Evolutionary conservation across 257 asterid species (phyloP).

Genomic region (Lycium ferocissimum): DNA sequence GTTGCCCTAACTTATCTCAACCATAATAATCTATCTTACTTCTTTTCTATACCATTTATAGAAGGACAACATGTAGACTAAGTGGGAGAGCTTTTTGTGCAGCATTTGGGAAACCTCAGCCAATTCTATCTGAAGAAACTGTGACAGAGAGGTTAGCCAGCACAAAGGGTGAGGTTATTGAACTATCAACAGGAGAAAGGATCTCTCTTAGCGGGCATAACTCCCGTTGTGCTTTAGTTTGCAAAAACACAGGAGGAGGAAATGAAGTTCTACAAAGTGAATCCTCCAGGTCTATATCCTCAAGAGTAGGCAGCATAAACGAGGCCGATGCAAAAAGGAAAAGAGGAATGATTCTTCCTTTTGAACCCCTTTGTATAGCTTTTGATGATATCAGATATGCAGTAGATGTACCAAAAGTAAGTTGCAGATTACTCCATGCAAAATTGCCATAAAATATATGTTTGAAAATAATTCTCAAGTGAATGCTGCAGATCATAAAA

Average conservation of each 20-base stretch:
- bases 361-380: slow-evolving; percentile 55
- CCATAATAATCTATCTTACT: slow-evolving; percentile 48
- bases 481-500: background rate
- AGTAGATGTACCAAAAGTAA: slow-evolving; percentile 53
- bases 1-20: slow-evolving; percentile 69
- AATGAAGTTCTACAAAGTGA: slow-evolving; percentile 29
- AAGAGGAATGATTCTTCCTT: slow-evolving; percentile 62
- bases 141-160: slow-evolving; percentile 47
- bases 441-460: background rate
- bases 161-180: slow-evolving; percentile 42
- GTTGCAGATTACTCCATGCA: background rate
- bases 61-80: background rate
- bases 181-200: slow-evolving; percentile 39
- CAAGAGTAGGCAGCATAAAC: slow-evolving; percentile 30
- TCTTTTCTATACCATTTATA: background rate
- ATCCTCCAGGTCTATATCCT: slow-evolving; percentile 37
- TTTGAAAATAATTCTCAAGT: background rate
- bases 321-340: slow-evolving; percentile 28
- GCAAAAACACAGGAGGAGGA: slow-evolving; percentile 24
- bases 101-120: slow-evolving; percentile 57
- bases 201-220: background rate
- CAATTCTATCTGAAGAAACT: slow-evolving; percentile 49
- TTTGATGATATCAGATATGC: slow-evolving; percentile 62
- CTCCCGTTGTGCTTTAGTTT: background rate
- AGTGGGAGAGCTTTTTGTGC: slow-evolving; percentile 27